A percentile compares a stretch with the other conserved stretches of the same genome.
Conservation (phyloP, 2,329 filamentous ascomycete genomes). For the Chalaropsis ovoidea region DNA sequence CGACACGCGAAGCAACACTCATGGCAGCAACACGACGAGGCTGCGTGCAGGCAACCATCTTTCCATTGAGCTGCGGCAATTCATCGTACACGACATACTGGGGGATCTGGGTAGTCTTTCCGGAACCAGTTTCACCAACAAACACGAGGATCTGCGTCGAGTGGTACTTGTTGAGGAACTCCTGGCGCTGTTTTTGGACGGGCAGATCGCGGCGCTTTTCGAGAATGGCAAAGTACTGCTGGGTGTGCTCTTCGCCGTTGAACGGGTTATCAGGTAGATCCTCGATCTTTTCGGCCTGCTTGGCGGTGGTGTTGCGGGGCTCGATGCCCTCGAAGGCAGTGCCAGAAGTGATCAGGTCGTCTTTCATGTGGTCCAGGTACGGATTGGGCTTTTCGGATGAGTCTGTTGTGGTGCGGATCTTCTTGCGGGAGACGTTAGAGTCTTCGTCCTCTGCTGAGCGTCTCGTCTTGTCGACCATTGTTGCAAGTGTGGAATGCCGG, state of each 20-base stretch:
- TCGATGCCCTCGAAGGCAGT: slow-evolving; percentile 27
- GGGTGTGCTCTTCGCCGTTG: slow-evolving; percentile 64
- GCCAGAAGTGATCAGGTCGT: slow-evolving; percentile 35
- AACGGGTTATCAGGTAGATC: slow-evolving; percentile 78
- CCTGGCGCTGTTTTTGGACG: slow-evolving; percentile 83
- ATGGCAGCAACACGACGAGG: slow-evolving; percentile 95
- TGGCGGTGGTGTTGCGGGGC: slow-evolving; percentile 69
- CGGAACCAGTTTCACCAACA: slow-evolving; percentile 96
- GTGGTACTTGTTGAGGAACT: slow-evolving; percentile 90
- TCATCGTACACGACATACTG: slow-evolving; percentile 98
- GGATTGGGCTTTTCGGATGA: slow-evolving; percentile 51
- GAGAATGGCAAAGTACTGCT: slow-evolving; percentile 83
- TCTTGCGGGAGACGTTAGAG: slow-evolving; percentile 38
- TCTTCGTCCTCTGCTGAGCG: slow-evolving; percentile 35
- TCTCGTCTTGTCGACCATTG: slow-evolving; percentile 39
- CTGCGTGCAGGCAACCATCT: slow-evolving; percentile 94
- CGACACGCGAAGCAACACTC: slow-evolving; percentile 96
- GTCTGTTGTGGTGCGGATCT: slow-evolving; percentile 33
- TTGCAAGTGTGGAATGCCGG: slow-evolving; percentile 21
- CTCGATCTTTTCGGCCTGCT: slow-evolving; percentile 63
- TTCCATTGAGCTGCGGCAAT: slow-evolving; percentile 71
- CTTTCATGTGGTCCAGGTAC: slow-evolving; percentile 84
- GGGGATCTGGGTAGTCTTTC: slow-evolving; percentile 97
- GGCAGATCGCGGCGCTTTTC: slow-evolving; percentile 74
- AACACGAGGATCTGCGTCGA: slow-evolving; percentile 93